Base-by-base conservation (phyloP, 805 yeast genomes). In the Teunomyces barrocoloradensis region DNA sequence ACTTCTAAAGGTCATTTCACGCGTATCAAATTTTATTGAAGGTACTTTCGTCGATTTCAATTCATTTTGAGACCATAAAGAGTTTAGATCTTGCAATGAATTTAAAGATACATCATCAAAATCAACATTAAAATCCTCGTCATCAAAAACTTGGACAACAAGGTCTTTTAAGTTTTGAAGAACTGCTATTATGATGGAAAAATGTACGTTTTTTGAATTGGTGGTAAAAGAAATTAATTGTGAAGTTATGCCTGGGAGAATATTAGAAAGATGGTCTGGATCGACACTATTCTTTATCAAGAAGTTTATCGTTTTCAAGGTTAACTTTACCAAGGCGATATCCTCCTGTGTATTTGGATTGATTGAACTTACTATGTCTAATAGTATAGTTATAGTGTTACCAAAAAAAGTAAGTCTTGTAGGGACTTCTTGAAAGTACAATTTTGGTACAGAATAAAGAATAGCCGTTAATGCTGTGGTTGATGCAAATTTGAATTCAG, bases 211-310 rank as follows among this genome's bases (percentile, higher is more conserved):
- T 25, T 54, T 57, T 0, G 64, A 47, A 3, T 40, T 25, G 0
- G 63, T 44, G 17, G 51, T 56, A 48, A 66, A 70, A 15, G 63
- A 61, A 4, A 69, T 59, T 13, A 69, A 46, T 39, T 63, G 55
- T 4, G 76, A 71, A 1, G 64, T 54, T 4, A 66, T 52, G 0
- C 78, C 78, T 1, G 78, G 78, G n/a, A 73, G 56, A 2, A 72
- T 69, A 36, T 61, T 61, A 9, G 75, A 60, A 5, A 69, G 43
- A 32, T 66, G 68, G n/a, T 66, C 67, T 3, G 71, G 29, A 5
- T 64, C 39, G 2, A 69, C 59, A 7, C 54, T 43, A 4, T 53
- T 51, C 1, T 51, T 10, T 38, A 56, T 56, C 7, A 57, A 44
- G 28, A 36, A 35, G 10, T 49, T 37, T 12, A 64, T 43, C 3